Evolutionary conservation across 2,329 filamentous ascomycete species (phyloP), one percentile per base, ranked within the genome.

Genomic region (Arthrobotrys conoides): DNA sequence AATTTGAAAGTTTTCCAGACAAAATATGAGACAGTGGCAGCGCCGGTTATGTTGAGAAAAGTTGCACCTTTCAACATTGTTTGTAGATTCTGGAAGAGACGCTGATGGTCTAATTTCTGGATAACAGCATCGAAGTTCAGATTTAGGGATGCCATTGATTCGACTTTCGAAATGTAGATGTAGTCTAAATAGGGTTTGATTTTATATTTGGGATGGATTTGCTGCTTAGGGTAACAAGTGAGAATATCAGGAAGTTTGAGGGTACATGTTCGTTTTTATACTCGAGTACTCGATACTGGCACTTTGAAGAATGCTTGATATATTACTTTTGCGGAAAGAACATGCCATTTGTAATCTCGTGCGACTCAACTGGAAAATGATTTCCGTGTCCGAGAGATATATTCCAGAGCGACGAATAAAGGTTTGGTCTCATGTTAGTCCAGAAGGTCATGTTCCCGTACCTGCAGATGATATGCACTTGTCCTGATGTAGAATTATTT

Each of bases 21-120:
- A n/a, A 66, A 61, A 30, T 77, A 77, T 16, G 72, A 59, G 14
- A 65, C 22, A 14, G 67, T 67, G 18, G 41, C 66, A 18, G 72
- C 72, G 0, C 71, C 71, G 16, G 65, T 65, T 2, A 64, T 20
- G 12, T 61, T 61, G 18, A 76, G 61, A 10, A 65, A 24, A 20
- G 36, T 44, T 44, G 48, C 57, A 3, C 10, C 10, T 44, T n/a
- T 61, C 36, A 61, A 27, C 33, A 61, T 61, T 20, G 49, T 33
- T 33, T 57, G 5, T 12, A 66, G 1, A 14, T 65, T 18, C 27
- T 59, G 36, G 8, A 66, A 30, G 20, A 72, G 18, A 1, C 8
- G 24, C 20, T 72, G 33, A 5, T n/a, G 36, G 4, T 61, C 12
- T 27, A 61, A n/a, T 9, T 4, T 61, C 20, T 61, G 57, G 12